Base-by-base conservation (phyloP, 106 monocot genomes). In the Apostasia shenzhenica region DNA sequence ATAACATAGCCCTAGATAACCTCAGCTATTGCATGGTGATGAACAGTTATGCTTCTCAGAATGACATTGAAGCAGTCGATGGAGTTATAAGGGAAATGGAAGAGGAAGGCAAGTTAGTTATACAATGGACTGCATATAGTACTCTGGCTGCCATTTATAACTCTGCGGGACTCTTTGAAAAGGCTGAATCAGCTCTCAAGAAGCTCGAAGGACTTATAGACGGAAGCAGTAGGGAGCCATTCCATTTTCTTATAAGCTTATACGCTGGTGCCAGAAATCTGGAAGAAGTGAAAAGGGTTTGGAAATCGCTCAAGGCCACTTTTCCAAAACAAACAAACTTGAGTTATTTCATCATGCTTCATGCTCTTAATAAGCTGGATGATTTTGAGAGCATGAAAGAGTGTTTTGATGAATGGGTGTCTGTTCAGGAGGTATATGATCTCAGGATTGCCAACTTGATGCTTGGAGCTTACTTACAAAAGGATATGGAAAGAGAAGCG, bases 241-340 rank as follows among this genome's bases (percentile, higher is more conserved):
- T 77, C 67, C 86, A 93, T 72, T 79, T 74, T 12, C 83, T 93
- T 5, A 81, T 88, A 38, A 88, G 75, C 61, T 75, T 88, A 26
- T 79, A 81, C 78, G 85, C 93, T 13, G 67, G 81, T 6, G 59
- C 74, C 41, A 83, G 93, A 7, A 86, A 86, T 60, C 39, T 77
- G 57, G 45, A 38, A 38, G 86, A 88, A 60, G 86, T 93, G 39
- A 72, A 80, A 5, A 75, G 86, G 57, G 81, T 88, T 2, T 93
- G 85, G 86, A 78, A 73, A 11, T 72, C 61, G 13, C 65, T 88
- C 47, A 88, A 86, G 61, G 4, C 55, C n/a, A 61, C 51, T 4
- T 77, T 84, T 43, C 4, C 46, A 1, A 88, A 85, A 73, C 56
- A 61, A 1, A 86, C 79, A 60, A 93, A 93, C 52, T 67, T 48